phyloP scores from a whole-genome alignment of 345 rosid genomes.

The Eucalyptus coolabah region DNA sequence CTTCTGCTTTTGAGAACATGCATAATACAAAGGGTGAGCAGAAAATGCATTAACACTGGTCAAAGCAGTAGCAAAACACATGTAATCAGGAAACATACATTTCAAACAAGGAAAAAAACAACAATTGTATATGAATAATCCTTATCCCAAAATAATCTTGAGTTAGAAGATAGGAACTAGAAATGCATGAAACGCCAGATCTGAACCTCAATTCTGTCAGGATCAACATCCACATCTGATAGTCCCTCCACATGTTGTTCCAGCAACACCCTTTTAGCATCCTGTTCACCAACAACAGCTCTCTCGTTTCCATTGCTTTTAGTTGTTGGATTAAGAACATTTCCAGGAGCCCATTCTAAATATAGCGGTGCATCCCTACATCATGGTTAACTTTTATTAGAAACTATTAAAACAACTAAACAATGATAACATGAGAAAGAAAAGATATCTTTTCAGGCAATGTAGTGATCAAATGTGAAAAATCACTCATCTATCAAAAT shows the following conservation, averaged over 20 bases:
- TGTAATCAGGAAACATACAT: not conserved
- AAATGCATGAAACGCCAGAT: not conserved
- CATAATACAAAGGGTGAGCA: not conserved
- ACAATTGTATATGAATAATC: not conserved
- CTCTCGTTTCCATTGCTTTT: conserved; percentile 14
- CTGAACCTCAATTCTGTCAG: conserved; percentile 73
- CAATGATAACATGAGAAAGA: not conserved
- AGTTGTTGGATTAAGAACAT: conserved; percentile 46
- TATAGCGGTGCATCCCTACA: conserved; percentile 84
- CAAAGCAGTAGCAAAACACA: not conserved
- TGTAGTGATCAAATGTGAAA: not conserved
- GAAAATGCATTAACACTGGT: not conserved
- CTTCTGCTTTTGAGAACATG: not conserved
- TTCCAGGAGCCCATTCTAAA: conserved; percentile 89
- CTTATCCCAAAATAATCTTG: not conserved
- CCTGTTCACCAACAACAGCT: conserved; percentile 40
- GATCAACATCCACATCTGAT: conserved; percentile 47
- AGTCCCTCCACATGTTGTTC: conserved; percentile 59
- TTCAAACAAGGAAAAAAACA: not conserved
- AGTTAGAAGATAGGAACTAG: not conserved
- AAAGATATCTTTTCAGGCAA: not conserved
- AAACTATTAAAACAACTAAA: not conserved
- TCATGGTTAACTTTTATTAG: not conserved
- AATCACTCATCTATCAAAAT: not conserved
- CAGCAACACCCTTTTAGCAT: conserved; percentile 45